Conservation (phyloP, 2,329 filamentous ascomycete species). For the Penicillium olsonii region DNA sequence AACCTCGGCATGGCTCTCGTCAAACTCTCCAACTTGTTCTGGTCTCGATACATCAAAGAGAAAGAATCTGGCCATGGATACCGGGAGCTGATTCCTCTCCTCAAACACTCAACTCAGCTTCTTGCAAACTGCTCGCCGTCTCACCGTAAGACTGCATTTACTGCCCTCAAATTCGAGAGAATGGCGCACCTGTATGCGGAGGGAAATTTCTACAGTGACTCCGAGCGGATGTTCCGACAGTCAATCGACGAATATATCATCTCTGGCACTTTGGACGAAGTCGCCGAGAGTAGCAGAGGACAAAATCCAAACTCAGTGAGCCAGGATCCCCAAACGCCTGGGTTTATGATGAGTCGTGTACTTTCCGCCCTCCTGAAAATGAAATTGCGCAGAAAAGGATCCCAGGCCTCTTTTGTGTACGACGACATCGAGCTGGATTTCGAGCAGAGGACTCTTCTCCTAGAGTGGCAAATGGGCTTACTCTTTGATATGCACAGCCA, state of each 20-base stretch:
- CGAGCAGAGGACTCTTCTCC: conserved; percentile 30
- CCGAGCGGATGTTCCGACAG: conserved; percentile 39
- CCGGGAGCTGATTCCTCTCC: conserved; percentile 38
- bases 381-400: conserved; percentile 33
- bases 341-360: conserved; percentile 41
- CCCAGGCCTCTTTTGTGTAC: conserved; percentile 29
- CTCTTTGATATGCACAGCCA: conserved; percentile 33
- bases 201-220: conserved; percentile 35
- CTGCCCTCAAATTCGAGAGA: conserved; percentile 48
- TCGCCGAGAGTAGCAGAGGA: conserved; percentile 27
- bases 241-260: conserved; percentile 45
- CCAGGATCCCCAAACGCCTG: conserved; percentile 37
- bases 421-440: conserved; percentile 33
- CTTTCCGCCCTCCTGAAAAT: conserved; percentile 39
- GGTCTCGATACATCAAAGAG: conserved; percentile 49
- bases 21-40: conserved; percentile 49
- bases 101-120: conserved; percentile 44
- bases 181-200: conserved; percentile 45
- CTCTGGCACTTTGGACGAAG: conserved; percentile 36
- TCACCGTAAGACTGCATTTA: conserved; percentile 41
- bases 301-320: conserved; percentile 30
- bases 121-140: conserved; percentile 35
- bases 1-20: conserved; percentile 33
- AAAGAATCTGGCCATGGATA: conserved; percentile 38
- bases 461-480: conserved; percentile 43